Evolutionary conservation across 208 protist species (phyloP), one percentile per base, ranked within the genome.

Genomic region (Crithidia fasciculata): DNA sequence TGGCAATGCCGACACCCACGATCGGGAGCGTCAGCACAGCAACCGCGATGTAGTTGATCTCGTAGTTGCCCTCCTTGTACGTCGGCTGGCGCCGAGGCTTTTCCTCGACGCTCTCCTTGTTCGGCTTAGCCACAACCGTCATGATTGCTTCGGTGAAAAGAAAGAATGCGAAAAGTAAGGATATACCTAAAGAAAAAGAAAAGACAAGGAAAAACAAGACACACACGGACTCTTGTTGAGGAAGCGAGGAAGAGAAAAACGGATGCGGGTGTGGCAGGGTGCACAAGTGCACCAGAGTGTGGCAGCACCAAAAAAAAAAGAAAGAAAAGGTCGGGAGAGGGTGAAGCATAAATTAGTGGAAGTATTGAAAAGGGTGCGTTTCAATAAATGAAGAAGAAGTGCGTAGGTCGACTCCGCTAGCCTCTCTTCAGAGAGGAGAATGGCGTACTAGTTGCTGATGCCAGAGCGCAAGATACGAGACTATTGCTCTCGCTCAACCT

Each of bases 1-100:
- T 10, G 15, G 82, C 87, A 36, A 19, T 41, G 55, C 82, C 8
- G 12, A 78, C 66, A 57, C 75, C 81, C 55, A 83, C 5, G 5
- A 89, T 58, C 37, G 91, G 91, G 9, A 93, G 37, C 45, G 56
- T n/a, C 37, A 95, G 73, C 4, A 95, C 88, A 43, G 80, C 85
- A 55, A 84, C 72, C 37, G 88, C 88, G 66, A 95, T 72, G 68
- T 85, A 93, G 84, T 95, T 93, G 59, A 95, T 85, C 74, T 90
- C 81, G 63, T 87, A 95, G 68, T 94, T 84, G 37, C 86, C 80
- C 41, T 83, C 80, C 16, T 80, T 65, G 72, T 71, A 95, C 56
- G 80, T 86, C 13, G 91, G 85, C 54, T 84, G 72, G 50, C 85
- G 79, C 72, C 76, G 80, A 44, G 57, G 18, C 13, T 63, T 18